Conservation (phyloP, 441 rosid species). For the Macaranga tanarius region DNA sequence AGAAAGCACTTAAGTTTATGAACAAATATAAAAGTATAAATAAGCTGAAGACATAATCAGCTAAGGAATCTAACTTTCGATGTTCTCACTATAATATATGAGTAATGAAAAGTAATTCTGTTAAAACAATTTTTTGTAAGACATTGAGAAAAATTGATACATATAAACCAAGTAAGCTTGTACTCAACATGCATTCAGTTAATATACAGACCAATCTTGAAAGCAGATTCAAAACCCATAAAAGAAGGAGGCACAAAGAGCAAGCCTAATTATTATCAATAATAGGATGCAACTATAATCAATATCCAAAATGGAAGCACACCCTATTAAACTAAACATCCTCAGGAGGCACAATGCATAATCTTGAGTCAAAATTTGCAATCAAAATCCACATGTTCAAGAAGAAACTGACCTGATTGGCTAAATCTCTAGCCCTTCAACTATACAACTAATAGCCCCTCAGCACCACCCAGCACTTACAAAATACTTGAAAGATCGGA, state of each 20-base stretch:
- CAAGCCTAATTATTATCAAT: neutral
- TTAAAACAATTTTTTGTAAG: neutral
- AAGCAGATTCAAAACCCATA: neutral
- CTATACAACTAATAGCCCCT: conserved; percentile 21
- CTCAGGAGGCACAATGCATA: neutral
- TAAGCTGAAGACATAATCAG: neutral
- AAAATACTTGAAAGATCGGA: conserved; percentile 13
- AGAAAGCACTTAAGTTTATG: too few species aligned
- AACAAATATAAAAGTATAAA: too few species aligned
- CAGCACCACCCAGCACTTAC: conserved; percentile 11
- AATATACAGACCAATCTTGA: neutral
- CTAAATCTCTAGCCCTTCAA: conserved; percentile 18
- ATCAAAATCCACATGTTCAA: neutral
- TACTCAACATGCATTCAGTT: neutral
- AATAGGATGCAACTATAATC: neutral
- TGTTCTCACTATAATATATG: too few species aligned
- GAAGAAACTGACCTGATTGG: conserved; percentile 28
- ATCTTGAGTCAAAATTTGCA: neutral
- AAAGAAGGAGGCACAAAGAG: neutral
- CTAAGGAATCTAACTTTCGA: too few species aligned
- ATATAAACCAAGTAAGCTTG: neutral
- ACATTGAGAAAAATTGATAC: neutral
- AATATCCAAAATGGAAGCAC: neutral
- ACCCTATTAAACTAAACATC: neutral
- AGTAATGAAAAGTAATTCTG: too few species aligned